phyloP scores from a whole-genome alignment of 139 green algal species.

The Haematococcus lacustris region DNA sequence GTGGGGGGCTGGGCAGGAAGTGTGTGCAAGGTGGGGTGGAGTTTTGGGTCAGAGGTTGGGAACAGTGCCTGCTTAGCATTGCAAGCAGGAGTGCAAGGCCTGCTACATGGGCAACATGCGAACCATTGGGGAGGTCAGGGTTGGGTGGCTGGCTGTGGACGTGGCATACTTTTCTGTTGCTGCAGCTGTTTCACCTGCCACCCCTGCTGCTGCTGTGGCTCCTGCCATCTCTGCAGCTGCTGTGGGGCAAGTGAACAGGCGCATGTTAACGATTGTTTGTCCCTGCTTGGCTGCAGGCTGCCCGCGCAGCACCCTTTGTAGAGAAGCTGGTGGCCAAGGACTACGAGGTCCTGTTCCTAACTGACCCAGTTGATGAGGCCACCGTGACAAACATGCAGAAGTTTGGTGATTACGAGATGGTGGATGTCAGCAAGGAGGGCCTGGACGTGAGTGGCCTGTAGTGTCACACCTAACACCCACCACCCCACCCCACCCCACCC shows the following conservation, averaged over 20 bases:
- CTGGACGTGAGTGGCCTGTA: conserved; percentile 11
- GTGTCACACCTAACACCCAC: too few species aligned
- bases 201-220: not conserved
- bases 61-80: not conserved
- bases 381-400: conserved; percentile 72
- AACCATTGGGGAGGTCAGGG: too few species aligned
- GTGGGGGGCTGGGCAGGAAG: too few species aligned
- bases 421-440: conserved; percentile 93
- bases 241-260: too few species aligned
- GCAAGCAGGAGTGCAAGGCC: too few species aligned
- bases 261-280: too few species aligned
- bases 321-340: conserved; percentile 74
- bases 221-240: too few species aligned
- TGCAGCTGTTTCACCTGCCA: not conserved
- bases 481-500: too few species aligned
- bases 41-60: not conserved
- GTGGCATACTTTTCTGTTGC: not conserved
- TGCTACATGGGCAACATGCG: too few species aligned
- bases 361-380: conserved; percentile 94
- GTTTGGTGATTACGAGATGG: conserved; percentile 77
- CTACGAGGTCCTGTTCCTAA: conserved; percentile 92
- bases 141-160: not conserved
- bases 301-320: conserved; percentile 73
- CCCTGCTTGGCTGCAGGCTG: conserved; percentile 45
- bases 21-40: too few species aligned